Conservation (phyloP, 352 stramenopile species). For the Peronosclerospora sorghi region DNA sequence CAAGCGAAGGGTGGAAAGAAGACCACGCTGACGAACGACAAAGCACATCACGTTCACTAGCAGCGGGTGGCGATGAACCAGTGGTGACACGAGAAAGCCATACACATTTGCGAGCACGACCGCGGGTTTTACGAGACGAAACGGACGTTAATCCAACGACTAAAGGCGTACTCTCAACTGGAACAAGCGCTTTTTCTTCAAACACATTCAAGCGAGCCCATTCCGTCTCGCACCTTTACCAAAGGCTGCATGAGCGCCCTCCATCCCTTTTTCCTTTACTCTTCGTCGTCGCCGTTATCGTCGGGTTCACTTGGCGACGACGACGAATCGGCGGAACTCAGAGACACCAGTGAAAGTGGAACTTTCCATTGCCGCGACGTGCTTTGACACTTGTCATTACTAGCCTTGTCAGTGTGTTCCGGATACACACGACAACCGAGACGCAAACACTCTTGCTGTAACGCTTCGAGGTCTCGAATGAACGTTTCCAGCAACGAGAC, state of each 20-base stretch:
- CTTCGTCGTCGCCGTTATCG: conserved; percentile 16
- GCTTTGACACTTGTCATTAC: conserved; percentile 11
- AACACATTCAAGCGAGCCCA: conserved; percentile 23
- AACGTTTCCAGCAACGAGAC: conserved; percentile 29
- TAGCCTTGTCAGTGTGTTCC: conserved; percentile 17
- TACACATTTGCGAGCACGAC: conserved; percentile 31
- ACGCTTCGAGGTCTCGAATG: conserved; percentile 17
- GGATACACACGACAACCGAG: conserved; percentile 31
- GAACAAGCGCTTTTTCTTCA: conserved; percentile 57
- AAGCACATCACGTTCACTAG: conserved; percentile 56
- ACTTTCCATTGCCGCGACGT: conserved; percentile 5
- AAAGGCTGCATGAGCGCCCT: too few relatives aligned
- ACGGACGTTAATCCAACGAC: conserved; percentile 29
- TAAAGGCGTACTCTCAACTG: conserved; percentile 61
- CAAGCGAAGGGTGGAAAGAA: conserved; percentile 64
- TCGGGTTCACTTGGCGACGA: conserved; percentile 27
- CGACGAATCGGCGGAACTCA: conserved; percentile 26
- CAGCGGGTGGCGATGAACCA: conserved; percentile 41
- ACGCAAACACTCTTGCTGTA: conserved; percentile 26
- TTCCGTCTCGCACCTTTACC: conserved; percentile 13
- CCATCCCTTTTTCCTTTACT: too few relatives aligned
- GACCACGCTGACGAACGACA: conserved; percentile 66
- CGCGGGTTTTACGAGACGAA: conserved; percentile 28
- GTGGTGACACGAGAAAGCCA: conserved; percentile 34
- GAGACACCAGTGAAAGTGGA: conserved; percentile 22